phyloP scores from a whole-genome alignment of 495 filamentous ascomycete species.

The Pyrenopolyporus hunteri region DNA sequence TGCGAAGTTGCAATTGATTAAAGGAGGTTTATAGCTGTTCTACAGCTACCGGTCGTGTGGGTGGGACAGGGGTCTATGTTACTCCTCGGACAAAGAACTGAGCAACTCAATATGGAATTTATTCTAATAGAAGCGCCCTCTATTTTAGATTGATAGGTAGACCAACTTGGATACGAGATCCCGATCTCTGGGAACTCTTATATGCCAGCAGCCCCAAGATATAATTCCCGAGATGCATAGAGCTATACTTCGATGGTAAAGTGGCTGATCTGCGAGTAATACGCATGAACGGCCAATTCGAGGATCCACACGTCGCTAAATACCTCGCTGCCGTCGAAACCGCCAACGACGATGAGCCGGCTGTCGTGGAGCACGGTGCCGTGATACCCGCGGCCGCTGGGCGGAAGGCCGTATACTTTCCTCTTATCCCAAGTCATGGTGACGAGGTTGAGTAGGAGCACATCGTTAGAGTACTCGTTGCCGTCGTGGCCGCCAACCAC shows the following conservation, averaged over 20 bases:
- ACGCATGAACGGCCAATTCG: slow-evolving; percentile 68
- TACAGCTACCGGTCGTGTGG: no score
- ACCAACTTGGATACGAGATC: not conserved
- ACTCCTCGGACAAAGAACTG: not conserved
- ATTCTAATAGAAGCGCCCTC: not conserved
- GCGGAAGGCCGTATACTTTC: slow-evolving; percentile 65
- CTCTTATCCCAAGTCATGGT: slow-evolving; percentile 72
- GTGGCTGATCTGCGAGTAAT: slow-evolving; percentile 72
- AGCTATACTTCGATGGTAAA: slow-evolving; percentile 66
- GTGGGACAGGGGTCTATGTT: no score
- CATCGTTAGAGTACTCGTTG: slow-evolving; percentile 68
- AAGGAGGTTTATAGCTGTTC: no score
- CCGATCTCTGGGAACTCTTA: not conserved
- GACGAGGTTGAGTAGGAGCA: slow-evolving; percentile 68
- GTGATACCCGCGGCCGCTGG: slow-evolving; percentile 67
- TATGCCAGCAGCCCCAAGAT: not conserved
- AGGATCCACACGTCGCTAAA: slow-evolving; percentile 68
- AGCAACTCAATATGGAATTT: not conserved
- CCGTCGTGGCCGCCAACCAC: slow-evolving; percentile 71
- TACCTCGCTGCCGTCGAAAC: slow-evolving; percentile 67
- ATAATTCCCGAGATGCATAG: not conserved
- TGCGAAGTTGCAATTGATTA: no score
- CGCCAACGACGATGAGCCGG: slow-evolving; percentile 64
- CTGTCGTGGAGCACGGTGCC: slow-evolving; percentile 67
- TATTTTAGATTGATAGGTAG: not conserved